Conservation (phyloP, 352 stramenopile genomes). For the Pythium dissotocum region DNA sequence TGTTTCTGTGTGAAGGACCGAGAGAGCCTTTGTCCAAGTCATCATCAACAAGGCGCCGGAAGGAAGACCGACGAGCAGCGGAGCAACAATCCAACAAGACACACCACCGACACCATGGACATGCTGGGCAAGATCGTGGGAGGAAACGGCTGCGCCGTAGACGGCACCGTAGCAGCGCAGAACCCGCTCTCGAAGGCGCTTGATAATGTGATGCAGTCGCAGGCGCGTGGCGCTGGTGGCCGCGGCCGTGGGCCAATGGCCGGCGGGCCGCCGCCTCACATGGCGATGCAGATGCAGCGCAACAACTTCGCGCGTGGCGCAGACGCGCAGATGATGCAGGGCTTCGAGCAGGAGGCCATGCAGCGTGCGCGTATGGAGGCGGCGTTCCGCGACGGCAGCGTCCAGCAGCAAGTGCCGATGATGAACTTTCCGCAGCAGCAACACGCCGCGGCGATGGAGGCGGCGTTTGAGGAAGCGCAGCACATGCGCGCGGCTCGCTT, state of each 20-base stretch:
- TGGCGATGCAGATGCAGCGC: conserved; percentile 79
- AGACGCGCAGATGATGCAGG: conserved; percentile 58
- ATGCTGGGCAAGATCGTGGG: conserved; percentile 84
- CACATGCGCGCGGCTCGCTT: conserved; percentile 24
- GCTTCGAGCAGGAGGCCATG: conserved; percentile 66
- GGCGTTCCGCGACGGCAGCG: conserved; percentile 50
- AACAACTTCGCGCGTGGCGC: conserved; percentile 50
- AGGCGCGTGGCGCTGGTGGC: conserved; percentile 29
- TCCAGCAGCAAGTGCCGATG: conserved; percentile 32
- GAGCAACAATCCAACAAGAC: conserved; percentile 5
- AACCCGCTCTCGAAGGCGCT: conserved; percentile 83
- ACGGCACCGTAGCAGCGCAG: conserved; percentile 82
- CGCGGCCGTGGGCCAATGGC: conserved; percentile 30
- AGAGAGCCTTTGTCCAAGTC: neutral
- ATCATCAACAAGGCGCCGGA: neutral
- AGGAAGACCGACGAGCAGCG: neutral
- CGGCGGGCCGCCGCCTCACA: conserved; percentile 44
- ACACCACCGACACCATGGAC: conserved; percentile 49
- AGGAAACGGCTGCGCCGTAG: conserved; percentile 73
- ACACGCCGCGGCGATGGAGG: conserved; percentile 46
- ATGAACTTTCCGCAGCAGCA: conserved; percentile 46
- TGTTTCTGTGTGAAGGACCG: neutral
- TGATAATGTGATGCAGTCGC: conserved; percentile 73
- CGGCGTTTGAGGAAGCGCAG: conserved; percentile 56
- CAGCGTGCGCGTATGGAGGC: conserved; percentile 68